A percentile compares a stretch with the other conserved stretches of the same genome.
These are phyloP conservation scores for Zymoseptoria passerinii DNA, from an alignment of 2,329 filamentous ascomycete species.

Conservation along the genomic window DNA sequence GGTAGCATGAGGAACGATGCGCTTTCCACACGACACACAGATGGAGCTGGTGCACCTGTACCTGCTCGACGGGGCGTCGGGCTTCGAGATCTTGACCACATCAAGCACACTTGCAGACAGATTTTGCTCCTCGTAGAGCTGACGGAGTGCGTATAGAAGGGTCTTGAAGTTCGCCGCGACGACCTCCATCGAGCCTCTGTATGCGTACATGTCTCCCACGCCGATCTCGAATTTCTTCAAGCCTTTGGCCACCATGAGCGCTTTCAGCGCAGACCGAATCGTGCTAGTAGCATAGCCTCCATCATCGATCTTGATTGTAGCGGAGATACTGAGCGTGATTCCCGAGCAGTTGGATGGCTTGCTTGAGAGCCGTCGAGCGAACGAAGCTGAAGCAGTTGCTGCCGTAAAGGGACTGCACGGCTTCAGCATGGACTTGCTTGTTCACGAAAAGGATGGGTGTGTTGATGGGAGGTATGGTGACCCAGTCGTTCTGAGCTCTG, in stretches of 20 bases:
- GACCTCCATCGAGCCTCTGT: background rate
- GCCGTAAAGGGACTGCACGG: conserved; percentile 2
- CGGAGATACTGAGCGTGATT: conserved; percentile 1
- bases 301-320: background rate
- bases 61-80: background rate
- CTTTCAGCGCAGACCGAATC: background rate
- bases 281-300: background rate
- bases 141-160: background rate
- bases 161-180: conserved; percentile 1
- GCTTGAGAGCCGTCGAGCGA: background rate
- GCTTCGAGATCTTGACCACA: background rate
- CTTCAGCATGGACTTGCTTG: conserved; percentile 3
- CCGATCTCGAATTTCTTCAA: conserved; percentile 3
- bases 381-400: conserved; percentile 4
- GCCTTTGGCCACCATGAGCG: conserved; percentile 2
- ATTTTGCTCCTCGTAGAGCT: background rate
- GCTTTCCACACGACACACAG: background rate
- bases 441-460: conserved; percentile 4
- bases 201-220: background rate
- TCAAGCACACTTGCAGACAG: conserved; percentile 2
- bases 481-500: background rate
- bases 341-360: background rate
- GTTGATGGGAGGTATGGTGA: background rate
- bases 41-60: background rate
- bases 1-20: background rate